Evolutionary conservation across 2,329 filamentous ascomycete species (phyloP).

Genomic region (Dichotomopilus funicola): DNA sequence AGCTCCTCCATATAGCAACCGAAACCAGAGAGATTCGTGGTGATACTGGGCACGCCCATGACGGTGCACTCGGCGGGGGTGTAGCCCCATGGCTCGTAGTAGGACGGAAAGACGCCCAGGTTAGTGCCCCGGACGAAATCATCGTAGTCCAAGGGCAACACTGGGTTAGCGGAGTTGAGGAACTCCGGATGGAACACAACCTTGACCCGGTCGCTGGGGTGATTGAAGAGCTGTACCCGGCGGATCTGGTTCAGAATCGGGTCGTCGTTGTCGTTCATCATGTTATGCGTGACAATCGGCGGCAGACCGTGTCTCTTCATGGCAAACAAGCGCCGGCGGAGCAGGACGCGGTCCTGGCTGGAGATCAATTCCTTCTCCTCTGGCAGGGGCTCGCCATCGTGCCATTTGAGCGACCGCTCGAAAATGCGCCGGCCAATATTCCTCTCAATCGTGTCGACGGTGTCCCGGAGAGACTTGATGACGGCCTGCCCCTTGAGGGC

Average conservation of each 20-base stretch:
- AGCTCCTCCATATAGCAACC: conserved; percentile 99
- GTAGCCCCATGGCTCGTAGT: conserved; percentile 99
- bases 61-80: conserved; percentile 97
- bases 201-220: conserved; percentile 91
- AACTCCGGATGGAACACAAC: conserved; percentile 98
- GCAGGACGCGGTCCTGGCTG: conserved; percentile 82
- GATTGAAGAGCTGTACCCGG: conserved; percentile 94
- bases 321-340: conserved; percentile 85
- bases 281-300: conserved; percentile 97
- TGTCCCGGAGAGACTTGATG: conserved; percentile 91
- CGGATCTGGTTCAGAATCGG: conserved; percentile 94
- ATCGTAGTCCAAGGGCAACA: conserved; percentile 93
- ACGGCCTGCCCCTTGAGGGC: conserved; percentile 94
- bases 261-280: conserved; percentile 89
- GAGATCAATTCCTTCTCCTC: conserved; percentile 96
- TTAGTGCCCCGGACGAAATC: conserved; percentile 98
- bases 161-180: conserved; percentile 89
- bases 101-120: conserved; percentile 90
- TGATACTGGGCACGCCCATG: conserved; percentile 98
- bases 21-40: conserved; percentile 94
- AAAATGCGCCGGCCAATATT: conserved; percentile 92
- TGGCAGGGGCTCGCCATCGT: conserved; percentile 85
- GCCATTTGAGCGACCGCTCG: conserved; percentile 90
- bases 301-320: conserved; percentile 91
- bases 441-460: conserved; percentile 84